Base-by-base conservation (phyloP, 345 rosid genomes). In the Rhizophora mangle region DNA sequence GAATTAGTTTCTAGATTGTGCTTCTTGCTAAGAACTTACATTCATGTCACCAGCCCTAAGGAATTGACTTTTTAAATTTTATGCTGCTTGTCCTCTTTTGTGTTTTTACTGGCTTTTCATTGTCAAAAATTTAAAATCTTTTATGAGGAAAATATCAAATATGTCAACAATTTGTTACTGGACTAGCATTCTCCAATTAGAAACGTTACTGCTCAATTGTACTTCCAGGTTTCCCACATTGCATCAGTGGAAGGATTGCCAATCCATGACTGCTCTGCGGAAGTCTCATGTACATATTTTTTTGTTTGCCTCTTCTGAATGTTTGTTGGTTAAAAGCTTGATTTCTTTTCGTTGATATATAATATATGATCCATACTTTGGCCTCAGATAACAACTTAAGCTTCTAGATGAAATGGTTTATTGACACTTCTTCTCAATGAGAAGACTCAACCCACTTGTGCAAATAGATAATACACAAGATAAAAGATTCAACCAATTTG, bases 231-330 rank as follows among this genome's bases (percentile, higher is more conserved):
- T 18, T 94, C 99, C 70, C 96, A 88, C 72, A 62, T 77, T 82
- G 96, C 92, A 57, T 89, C 84, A 2, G 37, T 62, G 65, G 85
- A 87, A 83, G 97, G 96, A 70, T 77, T 89, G 75, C 88, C 92
- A 0, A 64, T 94, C 15, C 77, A 39, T 62, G 98, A 94, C 77
- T 85, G 91, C 82, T 84, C 93, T 30, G 37, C 65, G 6, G 86
- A 85, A 76, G 72, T 88, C 73, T 67, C 90, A 80, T 88, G 98
- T 89, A 87, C 65, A 73, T 26, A 58, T 52, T 80, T 68, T 66
- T 58, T 27, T 71, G 31, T 54, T 71, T 70, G 26, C 66, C 31
- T 72, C 31, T 68, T 62, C 20, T 15, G 51, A 57, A 24, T 70
- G 66, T 71, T 62, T 49, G 26, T 46, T 57, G 21, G 10, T 49